Evolutionary conservation across 345 rosid genomes (phyloP), one percentile per base, ranked within the genome.

Genomic region (Eutrema heterophyllum): DNA sequence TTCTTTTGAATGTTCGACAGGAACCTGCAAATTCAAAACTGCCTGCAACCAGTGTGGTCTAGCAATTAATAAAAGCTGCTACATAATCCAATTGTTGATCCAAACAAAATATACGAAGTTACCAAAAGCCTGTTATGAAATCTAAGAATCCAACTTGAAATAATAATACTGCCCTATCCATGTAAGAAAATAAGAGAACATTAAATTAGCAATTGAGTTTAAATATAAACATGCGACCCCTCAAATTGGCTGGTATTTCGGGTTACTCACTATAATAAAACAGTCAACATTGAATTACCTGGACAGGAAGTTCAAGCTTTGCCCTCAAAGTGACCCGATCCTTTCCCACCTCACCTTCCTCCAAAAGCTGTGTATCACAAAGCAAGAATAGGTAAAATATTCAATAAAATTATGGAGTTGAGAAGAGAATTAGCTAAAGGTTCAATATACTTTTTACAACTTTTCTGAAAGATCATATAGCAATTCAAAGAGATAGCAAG

Each of bases 301-400:
- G 98, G 70, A 92, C 96, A 35, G 99, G 98, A 60, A 95, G 96
- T 84, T 95, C 99, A 83, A 95, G 99, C 86, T 95, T 95, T 76
- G 96, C 84, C 84, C 96, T 89, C 82, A 92, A 77, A 24, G 94
- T 81, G 76, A 86, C 84, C 46, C 86, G 90, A 78, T 88, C 96
- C 81, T 84, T 95, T 72, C 99, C 98, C 78, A 90, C 98, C 80
- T 90, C 94, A 70, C 91, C 92, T 81, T 95, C 97, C 78, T 92
- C 97, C 87, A 95, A 77, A 73, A 95, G 78, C 99, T 95, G 78
- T 52, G 57, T 79, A 43, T 33, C 64, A 36, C 58, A 66, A 70
- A 69, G 64, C 16, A 64, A 64, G 74, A 50, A 41, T 33, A 27
- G 1, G 60, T 61, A 50, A 58, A 71, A 26, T 2, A 40, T 10